Evolutionary conservation across 441 rosid genomes (phyloP).

Genomic region (Isatis lusitanica): DNA sequence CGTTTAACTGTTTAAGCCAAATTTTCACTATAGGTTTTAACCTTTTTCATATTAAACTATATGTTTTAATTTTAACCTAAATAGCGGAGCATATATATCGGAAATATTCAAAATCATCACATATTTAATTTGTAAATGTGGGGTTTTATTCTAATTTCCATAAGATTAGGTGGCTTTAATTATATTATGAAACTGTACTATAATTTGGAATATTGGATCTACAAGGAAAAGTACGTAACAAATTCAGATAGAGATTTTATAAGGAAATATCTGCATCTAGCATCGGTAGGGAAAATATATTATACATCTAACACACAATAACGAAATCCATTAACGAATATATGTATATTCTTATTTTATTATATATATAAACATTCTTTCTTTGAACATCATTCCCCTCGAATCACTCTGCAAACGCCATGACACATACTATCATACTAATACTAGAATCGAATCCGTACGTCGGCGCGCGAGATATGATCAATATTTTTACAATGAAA

Average conservation of each 20-base stretch:
- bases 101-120: not conserved
- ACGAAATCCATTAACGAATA: not conserved
- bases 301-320: constrained; percentile 20
- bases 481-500: too few species aligned
- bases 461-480: too few species aligned
- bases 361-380: not conserved
- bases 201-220: not conserved
- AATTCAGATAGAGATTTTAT: not conserved
- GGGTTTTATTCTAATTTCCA: not conserved
- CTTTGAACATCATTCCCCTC: constrained; percentile 8
- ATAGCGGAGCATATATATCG: not conserved
- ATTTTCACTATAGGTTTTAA: not conserved
- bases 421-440: too few species aligned
- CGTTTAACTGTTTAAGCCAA: not conserved
- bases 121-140: not conserved
- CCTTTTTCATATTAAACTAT: not conserved
- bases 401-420: constrained; percentile 28
- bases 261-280: not conserved
- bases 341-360: not conserved
- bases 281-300: constrained; percentile 10
- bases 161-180: not conserved
- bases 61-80: not conserved
- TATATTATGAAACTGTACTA: not conserved
- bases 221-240: not conserved
- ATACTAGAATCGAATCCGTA: too few species aligned